Conservation (phyloP, 2,329 filamentous ascomycete species). For the Cadophora sp. region DNA sequence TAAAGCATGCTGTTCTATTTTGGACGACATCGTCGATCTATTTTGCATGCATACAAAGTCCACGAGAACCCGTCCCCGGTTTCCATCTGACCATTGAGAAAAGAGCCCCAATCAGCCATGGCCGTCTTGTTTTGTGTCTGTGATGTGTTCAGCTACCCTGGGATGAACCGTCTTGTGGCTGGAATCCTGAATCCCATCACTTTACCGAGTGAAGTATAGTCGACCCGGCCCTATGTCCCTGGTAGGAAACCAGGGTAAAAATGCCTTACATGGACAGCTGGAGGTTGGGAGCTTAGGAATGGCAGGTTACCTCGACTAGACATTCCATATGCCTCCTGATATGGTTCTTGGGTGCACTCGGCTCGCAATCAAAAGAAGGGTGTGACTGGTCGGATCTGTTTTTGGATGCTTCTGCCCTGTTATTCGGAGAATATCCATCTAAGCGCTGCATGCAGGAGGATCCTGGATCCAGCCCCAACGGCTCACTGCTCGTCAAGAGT, state of each 20-base stretch:
- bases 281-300: not conserved
- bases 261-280: not conserved
- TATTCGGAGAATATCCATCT: constrained; percentile 10
- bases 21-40: not conserved
- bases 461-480: not conserved
- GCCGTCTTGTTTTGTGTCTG: not conserved
- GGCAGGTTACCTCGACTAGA: not conserved
- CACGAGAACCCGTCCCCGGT: not conserved
- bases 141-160: not conserved
- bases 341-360: not conserved
- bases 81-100: not conserved
- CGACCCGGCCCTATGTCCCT: not conserved
- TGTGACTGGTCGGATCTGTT: constrained; percentile 13
- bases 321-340: not conserved
- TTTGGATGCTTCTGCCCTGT: constrained; percentile 1
- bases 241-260: not conserved
- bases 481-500: not conserved
- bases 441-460: not conserved
- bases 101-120: not conserved
- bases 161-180: not conserved
- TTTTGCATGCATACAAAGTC: not conserved
- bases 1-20: constrained; percentile 5
- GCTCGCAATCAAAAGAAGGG: not conserved
- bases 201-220: not conserved
- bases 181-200: constrained; percentile 14